A percentile compares a stretch with the other conserved stretches of the same genome.
Conservation (phyloP, 306 rosid genomes). For the Parietaria judaica region DNA sequence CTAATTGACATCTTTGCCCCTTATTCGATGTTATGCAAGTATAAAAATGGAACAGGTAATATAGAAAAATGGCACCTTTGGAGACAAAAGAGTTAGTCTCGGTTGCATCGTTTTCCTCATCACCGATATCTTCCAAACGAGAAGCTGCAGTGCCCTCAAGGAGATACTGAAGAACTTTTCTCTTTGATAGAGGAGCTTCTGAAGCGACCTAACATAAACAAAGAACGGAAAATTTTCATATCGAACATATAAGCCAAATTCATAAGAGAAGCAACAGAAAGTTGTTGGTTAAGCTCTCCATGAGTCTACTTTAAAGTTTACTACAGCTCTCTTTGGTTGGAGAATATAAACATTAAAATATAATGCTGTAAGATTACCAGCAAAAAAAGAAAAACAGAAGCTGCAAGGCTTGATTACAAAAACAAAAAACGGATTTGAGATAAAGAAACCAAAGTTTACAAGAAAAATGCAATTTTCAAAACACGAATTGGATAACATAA, state of each 20-base stretch:
- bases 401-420: neutral
- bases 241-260: neutral
- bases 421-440: neutral
- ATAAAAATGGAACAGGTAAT: neutral
- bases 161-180: slow-evolving; percentile 40
- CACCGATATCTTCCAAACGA: slow-evolving; percentile 27
- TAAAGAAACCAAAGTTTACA: neutral
- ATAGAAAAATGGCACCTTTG: slow-evolving; percentile 21
- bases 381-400: neutral
- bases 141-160: slow-evolving; percentile 77
- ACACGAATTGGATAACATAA: too few species aligned
- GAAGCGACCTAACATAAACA: slow-evolving; percentile 43
- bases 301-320: too few species aligned
- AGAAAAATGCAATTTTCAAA: too few species aligned
- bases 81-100: slow-evolving; percentile 23
- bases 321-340: too few species aligned
- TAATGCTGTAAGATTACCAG: neutral
- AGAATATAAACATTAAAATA: too few species aligned
- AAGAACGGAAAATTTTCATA: slow-evolving; percentile 13
- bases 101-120: slow-evolving; percentile 40
- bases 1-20: too few species aligned
- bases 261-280: too few species aligned
- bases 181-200: slow-evolving; percentile 53
- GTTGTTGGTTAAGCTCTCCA: too few species aligned
- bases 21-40: too few species aligned